Conservation (phyloP, 2,329 filamentous ascomycete genomes). For the Monosporascus sp. region DNA sequence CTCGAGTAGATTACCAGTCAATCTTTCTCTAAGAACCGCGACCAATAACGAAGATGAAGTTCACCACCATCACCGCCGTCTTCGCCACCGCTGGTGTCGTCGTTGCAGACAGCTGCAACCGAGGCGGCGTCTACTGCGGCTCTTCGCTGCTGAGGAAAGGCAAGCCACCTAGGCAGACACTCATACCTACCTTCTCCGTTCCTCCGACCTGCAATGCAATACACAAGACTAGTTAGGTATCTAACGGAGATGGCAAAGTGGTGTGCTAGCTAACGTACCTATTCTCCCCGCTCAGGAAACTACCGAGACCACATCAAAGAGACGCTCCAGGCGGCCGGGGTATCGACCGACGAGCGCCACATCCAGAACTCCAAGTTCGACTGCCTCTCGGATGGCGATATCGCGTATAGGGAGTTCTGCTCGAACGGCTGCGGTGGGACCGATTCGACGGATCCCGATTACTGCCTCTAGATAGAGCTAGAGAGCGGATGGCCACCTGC, state of each 20-base stretch:
- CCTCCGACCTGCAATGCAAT: background rate
- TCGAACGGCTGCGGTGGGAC: conserved; percentile 4
- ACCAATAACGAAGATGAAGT: too few species aligned
- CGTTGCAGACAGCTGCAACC: conserved; percentile 6
- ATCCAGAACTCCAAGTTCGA: conserved; percentile 5
- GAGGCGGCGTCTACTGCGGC: conserved; percentile 6
- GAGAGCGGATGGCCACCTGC: too few species aligned
- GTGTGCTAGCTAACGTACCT: too few species aligned
- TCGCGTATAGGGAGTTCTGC: conserved; percentile 2
- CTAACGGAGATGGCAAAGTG: too few species aligned
- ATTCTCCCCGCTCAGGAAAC: background rate
- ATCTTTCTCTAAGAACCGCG: too few species aligned
- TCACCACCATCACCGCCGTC: background rate
- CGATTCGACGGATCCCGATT: conserved; percentile 2
- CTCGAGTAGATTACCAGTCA: too few species aligned
- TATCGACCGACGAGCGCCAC: conserved; percentile 1
- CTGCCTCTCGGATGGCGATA: conserved; percentile 4
- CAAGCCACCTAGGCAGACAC: background rate
- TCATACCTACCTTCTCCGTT: background rate
- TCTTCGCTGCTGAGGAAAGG: conserved; percentile 3
- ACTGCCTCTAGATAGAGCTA: background rate
- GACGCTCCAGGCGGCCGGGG: background rate
- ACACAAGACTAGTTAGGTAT: background rate
- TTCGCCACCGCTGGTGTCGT: background rate
- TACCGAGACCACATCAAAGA: conserved; percentile 5